phyloP scores from a whole-genome alignment of 495 filamentous ascomycete genomes.

The Neurospora sp. region DNA sequence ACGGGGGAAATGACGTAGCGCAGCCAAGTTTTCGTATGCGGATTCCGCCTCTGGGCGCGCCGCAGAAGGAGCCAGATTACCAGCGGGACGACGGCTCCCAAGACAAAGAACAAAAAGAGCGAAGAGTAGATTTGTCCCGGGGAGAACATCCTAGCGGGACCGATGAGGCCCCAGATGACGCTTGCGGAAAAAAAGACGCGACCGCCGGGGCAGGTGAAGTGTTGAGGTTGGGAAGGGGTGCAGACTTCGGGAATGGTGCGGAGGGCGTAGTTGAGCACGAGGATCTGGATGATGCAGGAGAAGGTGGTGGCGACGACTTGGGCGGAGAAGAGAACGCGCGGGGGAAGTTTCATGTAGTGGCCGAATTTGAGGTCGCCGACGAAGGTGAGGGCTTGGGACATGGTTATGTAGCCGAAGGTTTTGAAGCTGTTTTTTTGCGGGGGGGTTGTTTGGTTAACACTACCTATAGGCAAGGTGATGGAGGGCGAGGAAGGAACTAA shows the following conservation, averaged over 20 bases:
- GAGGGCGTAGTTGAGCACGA: constrained; percentile 56
- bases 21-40: constrained; percentile 28
- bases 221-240: constrained; percentile 46
- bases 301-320: constrained; percentile 57
- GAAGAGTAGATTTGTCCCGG: constrained; percentile 55
- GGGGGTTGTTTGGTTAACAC: too few species aligned
- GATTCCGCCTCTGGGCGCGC: constrained; percentile 39
- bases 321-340: constrained; percentile 55
- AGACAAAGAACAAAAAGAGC: constrained; percentile 53
- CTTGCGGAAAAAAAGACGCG: constrained; percentile 58
- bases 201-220: constrained; percentile 60
- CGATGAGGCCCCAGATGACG: constrained; percentile 61
- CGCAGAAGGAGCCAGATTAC: constrained; percentile 36
- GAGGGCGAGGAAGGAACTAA: not conserved
- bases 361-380: constrained; percentile 47
- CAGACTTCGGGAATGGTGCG: constrained; percentile 51
- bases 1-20: constrained; percentile 55
- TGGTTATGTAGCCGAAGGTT: constrained; percentile 63
- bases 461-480: not conserved
- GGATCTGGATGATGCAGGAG: constrained; percentile 56
- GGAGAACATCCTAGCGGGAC: constrained; percentile 57
- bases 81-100: constrained; percentile 47
- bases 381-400: constrained; percentile 47
- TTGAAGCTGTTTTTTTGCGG: constrained; percentile 42
- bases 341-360: constrained; percentile 65